Base-by-base conservation (phyloP, 495 filamentous ascomycete species). In the Tuber borchii region DNA sequence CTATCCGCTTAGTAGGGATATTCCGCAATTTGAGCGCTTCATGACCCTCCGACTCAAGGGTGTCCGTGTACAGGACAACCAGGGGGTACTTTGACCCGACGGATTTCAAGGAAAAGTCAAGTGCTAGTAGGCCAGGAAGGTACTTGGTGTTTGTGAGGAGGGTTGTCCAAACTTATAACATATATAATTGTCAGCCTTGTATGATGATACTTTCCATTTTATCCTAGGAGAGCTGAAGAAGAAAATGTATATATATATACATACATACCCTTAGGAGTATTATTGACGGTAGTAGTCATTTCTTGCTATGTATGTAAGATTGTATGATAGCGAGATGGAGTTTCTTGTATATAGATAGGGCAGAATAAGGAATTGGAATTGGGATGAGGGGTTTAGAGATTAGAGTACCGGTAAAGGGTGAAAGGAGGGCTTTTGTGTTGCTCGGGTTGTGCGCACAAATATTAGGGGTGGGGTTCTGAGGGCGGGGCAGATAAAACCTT, bases 101-200 rank as follows among this genome's bases (percentile, higher is more conserved):
- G 76, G 83, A 84, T 76, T 88, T 89, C 75, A 95, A 88, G 19
- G 89, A 90, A 80, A 88, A 88, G 77, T 92, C 88, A 71, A 95
- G 90, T 3, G 90, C 90, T 14, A 93, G 85, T 37, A 94, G 88
- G 46, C 92, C 92, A 17, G 88, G 85, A 75, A 94, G 89, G 83
- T 93, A 95, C 45, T 86, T 86, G 14, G 87, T 90, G 81, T 93
- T 93, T 48, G 92, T 93, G 73, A 94, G 91, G 68, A 94, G 88
- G 19, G 89, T 90, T n/a, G 91, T 91, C 91, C 92, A 94, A 74
- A 93, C 90, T 90, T 65, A 1, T 34, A 43, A 40, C 2, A 37
- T n/a, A n/a, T n/a, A 37, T 42, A 31, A 34, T 26, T 8, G 51
- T 61, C 51, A 61, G n/a, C n/a, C 51, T n/a, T 12, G 37, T 37